phyloP scores from a whole-genome alignment of 345 rosid genomes.

The Euphorbia lathyris region DNA sequence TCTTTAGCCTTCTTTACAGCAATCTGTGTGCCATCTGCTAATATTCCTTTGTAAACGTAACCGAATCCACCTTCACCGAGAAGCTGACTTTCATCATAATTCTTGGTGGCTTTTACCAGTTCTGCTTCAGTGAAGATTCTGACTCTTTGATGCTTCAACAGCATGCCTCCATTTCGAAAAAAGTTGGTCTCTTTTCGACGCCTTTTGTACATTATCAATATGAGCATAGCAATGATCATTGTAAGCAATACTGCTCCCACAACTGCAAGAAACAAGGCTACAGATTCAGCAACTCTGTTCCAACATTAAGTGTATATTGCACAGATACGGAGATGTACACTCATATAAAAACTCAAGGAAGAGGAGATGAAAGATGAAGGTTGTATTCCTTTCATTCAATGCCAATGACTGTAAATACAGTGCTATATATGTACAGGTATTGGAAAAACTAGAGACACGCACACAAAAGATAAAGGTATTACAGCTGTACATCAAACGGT shows the following conservation, averaged over 20 bases:
- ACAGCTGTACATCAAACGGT: too few relatives aligned
- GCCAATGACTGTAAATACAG: too few relatives aligned
- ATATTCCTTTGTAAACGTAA: slow-evolving; percentile 26
- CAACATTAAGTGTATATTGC: too few relatives aligned
- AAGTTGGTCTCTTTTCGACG: slow-evolving; percentile 21
- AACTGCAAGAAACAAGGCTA: too few relatives aligned
- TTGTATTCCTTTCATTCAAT: too few relatives aligned
- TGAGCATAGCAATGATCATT: not conserved
- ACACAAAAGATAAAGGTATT: too few relatives aligned
- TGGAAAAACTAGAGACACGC: too few relatives aligned
- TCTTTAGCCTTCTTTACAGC: slow-evolving; percentile 27
- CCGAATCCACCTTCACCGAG: slow-evolving; percentile 34
- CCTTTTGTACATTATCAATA: slow-evolving; percentile 4
- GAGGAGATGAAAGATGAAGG: too few relatives aligned
- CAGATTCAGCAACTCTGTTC: too few relatives aligned
- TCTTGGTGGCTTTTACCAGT: slow-evolving; percentile 27
- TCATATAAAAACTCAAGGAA: too few relatives aligned
- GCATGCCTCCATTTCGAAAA: slow-evolving; percentile 26
- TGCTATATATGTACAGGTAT: too few relatives aligned
- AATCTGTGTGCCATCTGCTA: slow-evolving; percentile 2
- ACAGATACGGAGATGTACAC: too few relatives aligned
- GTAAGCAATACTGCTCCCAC: not conserved
- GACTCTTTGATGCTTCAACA: slow-evolving; percentile 29
- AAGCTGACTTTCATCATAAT: slow-evolving; percentile 8
- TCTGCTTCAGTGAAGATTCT: slow-evolving; percentile 31